A percentile compares a stretch with the other conserved stretches of the same genome.
phyloP scores from a whole-genome alignment of 192 early-diverging fungal genomes.

The Linnemannia hyalina region DNA sequence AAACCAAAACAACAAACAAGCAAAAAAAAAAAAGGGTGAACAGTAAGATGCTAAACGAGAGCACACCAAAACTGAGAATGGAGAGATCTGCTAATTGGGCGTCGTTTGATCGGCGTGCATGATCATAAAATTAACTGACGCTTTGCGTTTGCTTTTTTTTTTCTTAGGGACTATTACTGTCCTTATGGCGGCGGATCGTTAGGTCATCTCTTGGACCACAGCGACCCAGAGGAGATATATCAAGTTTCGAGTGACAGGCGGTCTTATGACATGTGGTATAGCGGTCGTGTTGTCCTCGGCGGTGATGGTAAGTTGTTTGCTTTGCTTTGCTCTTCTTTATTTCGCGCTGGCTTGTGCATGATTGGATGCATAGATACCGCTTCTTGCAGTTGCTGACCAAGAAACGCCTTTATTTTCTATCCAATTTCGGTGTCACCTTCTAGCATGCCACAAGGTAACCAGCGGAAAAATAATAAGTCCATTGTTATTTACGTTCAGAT shows the following conservation, averaged over 20 bases:
- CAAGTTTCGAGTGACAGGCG: conserved; percentile 7
- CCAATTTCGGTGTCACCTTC: not conserved
- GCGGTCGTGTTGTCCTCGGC: conserved; percentile 15
- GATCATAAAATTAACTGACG: not conserved
- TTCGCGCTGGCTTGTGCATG: not conserved
- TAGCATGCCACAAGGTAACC: conserved; percentile 16
- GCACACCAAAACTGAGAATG: not conserved
- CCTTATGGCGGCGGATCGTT: conserved; percentile 8
- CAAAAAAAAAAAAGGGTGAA: not conserved
- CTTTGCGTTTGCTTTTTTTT: not conserved
- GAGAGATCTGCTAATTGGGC: not conserved
- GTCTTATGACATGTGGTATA: conserved; percentile 19
- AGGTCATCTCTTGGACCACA: conserved; percentile 6
- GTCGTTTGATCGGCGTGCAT: not conserved
- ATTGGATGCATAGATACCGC: too few species aligned
- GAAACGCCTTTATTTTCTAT: not conserved
- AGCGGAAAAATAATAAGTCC: not conserved
- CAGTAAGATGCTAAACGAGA: not conserved
- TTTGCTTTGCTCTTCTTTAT: not conserved
- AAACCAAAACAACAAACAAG: not conserved
- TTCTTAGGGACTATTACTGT: conserved; percentile 5
- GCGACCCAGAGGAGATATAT: conserved; percentile 3
- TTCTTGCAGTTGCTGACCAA: not conserved
- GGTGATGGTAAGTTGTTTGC: conserved; percentile 14
- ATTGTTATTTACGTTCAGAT: not conserved